Conservation (phyloP, 805 yeast species). For the Zygoascus biomembranicola region DNA sequence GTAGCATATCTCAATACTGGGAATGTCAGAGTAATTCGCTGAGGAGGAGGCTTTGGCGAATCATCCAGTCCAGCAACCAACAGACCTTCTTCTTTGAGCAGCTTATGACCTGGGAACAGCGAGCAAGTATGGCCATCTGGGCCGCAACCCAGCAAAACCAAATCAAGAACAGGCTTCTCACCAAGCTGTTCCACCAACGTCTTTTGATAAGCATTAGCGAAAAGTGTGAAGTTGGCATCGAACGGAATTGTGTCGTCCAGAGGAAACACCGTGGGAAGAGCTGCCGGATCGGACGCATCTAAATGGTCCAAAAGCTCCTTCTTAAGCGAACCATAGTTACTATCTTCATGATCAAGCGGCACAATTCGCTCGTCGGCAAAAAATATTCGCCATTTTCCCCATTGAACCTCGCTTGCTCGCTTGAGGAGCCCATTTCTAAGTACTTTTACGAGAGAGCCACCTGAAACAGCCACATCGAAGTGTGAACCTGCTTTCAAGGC, state of each 20-base stretch:
- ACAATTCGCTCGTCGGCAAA: conserved; percentile 91
- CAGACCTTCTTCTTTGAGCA: conserved; percentile 46
- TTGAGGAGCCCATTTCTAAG: conserved; percentile 56
- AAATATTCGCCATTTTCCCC: conserved; percentile 42
- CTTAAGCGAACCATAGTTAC: conserved; percentile 77
- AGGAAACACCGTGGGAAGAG: conserved; percentile 53
- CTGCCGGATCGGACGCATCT: conserved; percentile 26
- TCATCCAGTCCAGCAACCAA: conserved; percentile 61
- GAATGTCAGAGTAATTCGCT: conserved; percentile 83
- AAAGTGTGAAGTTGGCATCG: conserved; percentile 43
- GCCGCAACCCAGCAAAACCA: conserved; percentile 80
- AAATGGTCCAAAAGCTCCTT: conserved; percentile 45
- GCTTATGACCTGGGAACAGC: conserved; percentile 73
- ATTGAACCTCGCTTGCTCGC: conserved; percentile 31
- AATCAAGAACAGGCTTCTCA: conserved; percentile 36
- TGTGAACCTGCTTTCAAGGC: conserved; percentile 38
- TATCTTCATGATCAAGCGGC: conserved; percentile 71
- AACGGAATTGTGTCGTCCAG: conserved; percentile 56
- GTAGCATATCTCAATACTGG: conserved; percentile 54
- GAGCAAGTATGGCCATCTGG: conserved; percentile 97
- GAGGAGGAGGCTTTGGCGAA: conserved; percentile 91
- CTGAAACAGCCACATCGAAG: conserved; percentile 78
- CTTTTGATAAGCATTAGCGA: conserved; percentile 57
- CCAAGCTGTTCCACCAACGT: conserved; percentile 44
- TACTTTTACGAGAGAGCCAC: conserved; percentile 82